phyloP scores from a whole-genome alignment of 2,329 filamentous ascomycete genomes.

The Lasiodiplodia sp. region DNA sequence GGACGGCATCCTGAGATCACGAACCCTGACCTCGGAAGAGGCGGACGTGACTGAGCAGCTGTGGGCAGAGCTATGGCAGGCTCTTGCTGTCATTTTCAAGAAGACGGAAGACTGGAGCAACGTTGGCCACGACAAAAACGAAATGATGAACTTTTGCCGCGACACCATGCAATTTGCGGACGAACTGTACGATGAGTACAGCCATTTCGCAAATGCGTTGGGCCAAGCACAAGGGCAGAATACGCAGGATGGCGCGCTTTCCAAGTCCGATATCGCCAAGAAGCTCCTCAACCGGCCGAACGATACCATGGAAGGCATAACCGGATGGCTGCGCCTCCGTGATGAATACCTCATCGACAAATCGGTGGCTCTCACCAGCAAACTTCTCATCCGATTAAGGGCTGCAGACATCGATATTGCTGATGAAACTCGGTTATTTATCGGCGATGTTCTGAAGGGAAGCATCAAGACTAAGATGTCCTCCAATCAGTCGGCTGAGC shows the following conservation, averaged over 20 bases:
- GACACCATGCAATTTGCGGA: slow-evolving; percentile 96
- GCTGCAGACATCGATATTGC: slow-evolving; percentile 78
- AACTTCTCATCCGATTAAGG: slow-evolving; percentile 81
- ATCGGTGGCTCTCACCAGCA: slow-evolving; percentile 81
- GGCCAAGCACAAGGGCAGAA: slow-evolving; percentile 51
- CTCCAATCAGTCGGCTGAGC: slow-evolving; percentile 82
- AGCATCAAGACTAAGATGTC: slow-evolving; percentile 80
- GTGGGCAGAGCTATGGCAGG: slow-evolving; percentile 86
- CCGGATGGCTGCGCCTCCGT: slow-evolving; percentile 87
- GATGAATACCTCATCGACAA: slow-evolving; percentile 86
- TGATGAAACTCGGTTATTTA: slow-evolving; percentile 64
- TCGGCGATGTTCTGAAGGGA: slow-evolving; percentile 71
- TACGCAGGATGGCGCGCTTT: slow-evolving; percentile 38
- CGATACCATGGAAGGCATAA: slow-evolving; percentile 71
- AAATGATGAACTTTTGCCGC: slow-evolving; percentile 92
- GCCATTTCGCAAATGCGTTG: slow-evolving; percentile 78
- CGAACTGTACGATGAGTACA: slow-evolving; percentile 82
- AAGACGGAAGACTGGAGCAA: slow-evolving; percentile 84
- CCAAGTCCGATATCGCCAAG: slow-evolving; percentile 49
- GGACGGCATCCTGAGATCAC: slow-evolving; percentile 67
- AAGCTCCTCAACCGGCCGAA: slow-evolving; percentile 71
- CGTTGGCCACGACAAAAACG: slow-evolving; percentile 72
- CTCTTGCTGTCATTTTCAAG: slow-evolving; percentile 80
- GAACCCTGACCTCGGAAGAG: slow-evolving; percentile 66
- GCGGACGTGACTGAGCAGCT: slow-evolving; percentile 73